A percentile compares a stretch with the other conserved stretches of the same genome.
These are phyloP conservation scores for Talaromyces sp. DNA, from an alignment of 2,329 filamentous ascomycete species.

Conservation along the genomic window DNA sequence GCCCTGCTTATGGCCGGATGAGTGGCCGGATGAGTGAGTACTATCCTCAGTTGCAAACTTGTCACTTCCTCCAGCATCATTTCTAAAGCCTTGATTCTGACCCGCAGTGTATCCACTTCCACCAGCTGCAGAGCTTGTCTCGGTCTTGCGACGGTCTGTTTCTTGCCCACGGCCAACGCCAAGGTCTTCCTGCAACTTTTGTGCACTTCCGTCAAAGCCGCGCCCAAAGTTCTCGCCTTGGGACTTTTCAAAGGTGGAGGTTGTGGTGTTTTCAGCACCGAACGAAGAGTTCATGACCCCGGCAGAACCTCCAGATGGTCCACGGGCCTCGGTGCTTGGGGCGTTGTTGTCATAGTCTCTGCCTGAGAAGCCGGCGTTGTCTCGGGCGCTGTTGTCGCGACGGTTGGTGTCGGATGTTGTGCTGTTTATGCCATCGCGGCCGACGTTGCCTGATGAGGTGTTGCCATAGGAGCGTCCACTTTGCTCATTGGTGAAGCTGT, in stretches of 20 bases:
- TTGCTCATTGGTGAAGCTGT: background rate
- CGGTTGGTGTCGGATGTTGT: background rate
- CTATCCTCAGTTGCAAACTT: background rate
- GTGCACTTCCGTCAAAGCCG: constrained; percentile 1
- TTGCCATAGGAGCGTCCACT: background rate
- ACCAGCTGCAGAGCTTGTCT: constrained; percentile 1
- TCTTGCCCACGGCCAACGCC: background rate
- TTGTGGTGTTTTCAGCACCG: constrained; percentile 9
- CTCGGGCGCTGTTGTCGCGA: background rate
- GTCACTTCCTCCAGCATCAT: background rate
- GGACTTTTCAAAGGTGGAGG: constrained; percentile 9
- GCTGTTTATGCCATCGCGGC: background rate
- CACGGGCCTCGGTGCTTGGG: background rate
- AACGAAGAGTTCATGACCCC: constrained; percentile 7
- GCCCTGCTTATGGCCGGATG: constrained; percentile 2
- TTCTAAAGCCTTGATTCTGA: background rate
- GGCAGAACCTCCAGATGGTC: background rate
- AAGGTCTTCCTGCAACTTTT: background rate
- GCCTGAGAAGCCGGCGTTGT: background rate
- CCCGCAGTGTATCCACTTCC: background rate
- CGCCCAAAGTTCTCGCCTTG: constrained; percentile 7
- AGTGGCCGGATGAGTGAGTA: background rate
- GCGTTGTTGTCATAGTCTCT: background rate
- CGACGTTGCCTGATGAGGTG: background rate
- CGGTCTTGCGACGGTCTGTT: background rate